Conservation (phyloP, 2,329 filamentous ascomycete species). For the Cyphellophora attinorum region DNA sequence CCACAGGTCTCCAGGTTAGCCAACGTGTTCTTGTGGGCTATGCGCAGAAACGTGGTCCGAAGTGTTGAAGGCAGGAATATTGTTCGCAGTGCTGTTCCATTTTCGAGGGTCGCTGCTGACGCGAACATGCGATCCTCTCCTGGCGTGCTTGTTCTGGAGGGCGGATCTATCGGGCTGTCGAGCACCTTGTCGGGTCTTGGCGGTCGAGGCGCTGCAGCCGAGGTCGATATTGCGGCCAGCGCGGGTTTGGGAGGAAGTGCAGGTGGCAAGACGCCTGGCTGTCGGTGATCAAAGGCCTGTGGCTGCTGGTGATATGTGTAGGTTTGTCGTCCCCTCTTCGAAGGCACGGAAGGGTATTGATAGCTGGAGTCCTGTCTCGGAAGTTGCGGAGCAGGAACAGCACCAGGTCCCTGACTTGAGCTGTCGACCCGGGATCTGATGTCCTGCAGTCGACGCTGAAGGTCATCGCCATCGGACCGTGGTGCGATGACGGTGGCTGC, state of each 20-base stretch:
- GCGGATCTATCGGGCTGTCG: constrained; percentile 8
- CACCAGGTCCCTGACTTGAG: neutral
- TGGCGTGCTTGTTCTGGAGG: constrained; percentile 20
- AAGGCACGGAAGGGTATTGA: constrained; percentile 1
- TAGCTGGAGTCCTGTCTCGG: neutral
- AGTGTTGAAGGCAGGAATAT: constrained; percentile 75
- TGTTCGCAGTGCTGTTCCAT: constrained; percentile 74
- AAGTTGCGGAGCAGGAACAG: neutral
- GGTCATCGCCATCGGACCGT: constrained; percentile 46
- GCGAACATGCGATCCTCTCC: constrained; percentile 62
- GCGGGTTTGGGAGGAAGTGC: constrained; percentile 14
- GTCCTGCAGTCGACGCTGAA: constrained; percentile 33
- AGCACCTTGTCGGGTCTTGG: constrained; percentile 21
- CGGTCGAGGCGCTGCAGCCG: constrained; percentile 11
- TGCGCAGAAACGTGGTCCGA: constrained; percentile 61
- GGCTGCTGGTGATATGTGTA: neutral
- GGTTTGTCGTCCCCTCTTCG: neutral
- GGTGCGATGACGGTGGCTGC: constrained; percentile 47
- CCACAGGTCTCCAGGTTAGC: constrained; percentile 88
- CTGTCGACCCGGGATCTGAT: constrained; percentile 17
- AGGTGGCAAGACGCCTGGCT: constrained; percentile 19
- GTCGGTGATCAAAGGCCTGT: constrained; percentile 10
- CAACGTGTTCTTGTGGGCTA: constrained; percentile 67
- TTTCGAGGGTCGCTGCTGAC: constrained; percentile 80
- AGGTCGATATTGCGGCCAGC: neutral